Percentiles rank a stretch among this genome's conserved stretches.
phyloP scores from a whole-genome alignment of 2,329 filamentous ascomycete genomes.

The Botrytis paeoniae region DNA sequence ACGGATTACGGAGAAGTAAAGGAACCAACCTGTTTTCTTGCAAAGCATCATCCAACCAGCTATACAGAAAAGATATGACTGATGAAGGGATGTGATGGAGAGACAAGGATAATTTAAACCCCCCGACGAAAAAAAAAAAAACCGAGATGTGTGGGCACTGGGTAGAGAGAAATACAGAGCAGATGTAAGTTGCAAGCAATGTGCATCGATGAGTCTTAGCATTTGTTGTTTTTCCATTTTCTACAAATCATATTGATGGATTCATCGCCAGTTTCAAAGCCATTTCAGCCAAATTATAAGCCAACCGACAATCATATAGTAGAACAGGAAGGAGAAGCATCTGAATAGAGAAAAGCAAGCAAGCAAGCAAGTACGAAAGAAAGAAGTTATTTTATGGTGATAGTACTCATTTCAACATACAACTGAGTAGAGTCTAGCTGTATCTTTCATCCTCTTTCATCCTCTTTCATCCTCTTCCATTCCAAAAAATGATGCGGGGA shows the following conservation, averaged over 20 bases:
- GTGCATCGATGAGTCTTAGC: conserved; percentile 9
- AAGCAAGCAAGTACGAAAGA: background rate
- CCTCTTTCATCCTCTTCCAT: background rate
- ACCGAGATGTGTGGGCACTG: background rate
- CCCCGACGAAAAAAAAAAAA: background rate
- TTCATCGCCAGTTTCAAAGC: background rate
- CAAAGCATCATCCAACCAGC: background rate
- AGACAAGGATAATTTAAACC: background rate
- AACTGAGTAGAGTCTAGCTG: background rate
- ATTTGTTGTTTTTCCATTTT: background rate
- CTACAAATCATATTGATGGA: background rate
- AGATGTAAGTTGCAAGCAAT: background rate
- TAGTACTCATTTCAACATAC: background rate
- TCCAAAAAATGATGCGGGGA: background rate
- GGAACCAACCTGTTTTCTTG: background rate
- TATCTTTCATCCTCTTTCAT: background rate
- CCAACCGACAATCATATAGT: background rate
- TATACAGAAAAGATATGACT: background rate
- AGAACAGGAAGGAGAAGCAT: background rate
- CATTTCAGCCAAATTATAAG: background rate
- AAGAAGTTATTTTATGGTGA: background rate
- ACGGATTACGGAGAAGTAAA: background rate
- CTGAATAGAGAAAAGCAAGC: background rate
- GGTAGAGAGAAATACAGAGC: background rate
- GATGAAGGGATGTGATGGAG: background rate